Base-by-base conservation (phyloP, 1,284 basidiomycete genomes). In the Coriolopsis trogii region DNA sequence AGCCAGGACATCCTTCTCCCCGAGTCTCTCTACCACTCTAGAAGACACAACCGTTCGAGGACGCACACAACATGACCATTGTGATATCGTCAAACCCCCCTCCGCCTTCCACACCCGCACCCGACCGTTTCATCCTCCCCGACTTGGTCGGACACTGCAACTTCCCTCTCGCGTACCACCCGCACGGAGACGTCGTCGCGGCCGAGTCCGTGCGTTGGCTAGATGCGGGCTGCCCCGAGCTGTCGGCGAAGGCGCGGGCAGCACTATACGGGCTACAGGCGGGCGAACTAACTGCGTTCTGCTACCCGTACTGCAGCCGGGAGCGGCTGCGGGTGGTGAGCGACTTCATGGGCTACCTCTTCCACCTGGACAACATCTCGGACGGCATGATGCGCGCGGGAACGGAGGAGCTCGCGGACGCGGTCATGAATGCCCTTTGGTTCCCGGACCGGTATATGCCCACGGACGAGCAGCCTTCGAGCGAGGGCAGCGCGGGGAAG, bases 271-370 rank as follows among this genome's bases (percentile, higher is more conserved):
- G 81, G 16, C 71, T 87, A 38, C 79, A 83, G 57, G 84, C 83
- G 15, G 86, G 86, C 43, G 79, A 84, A 60, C 79, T 89, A 55
- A 81, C 85, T 18, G 82, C 84, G 1, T 78, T 73, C 63, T 85
- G 82, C 65, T 89, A 87, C 64, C 75, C 81, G 38, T 73, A 75
- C 28, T 73, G 80, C 28, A 66, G 78, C 16, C 64, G 74, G 34
- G 75, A 77, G 48, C 80, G 78, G 49, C 78, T 89, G 38, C 83
- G 85, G 28, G 78, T 86, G 54, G 76, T 84, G 37, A 67, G 67
- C 56, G 72, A 73, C 63, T 73, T 70, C 55, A 67, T 73, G 67
- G 68, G 69, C 56, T 71, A 66, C 48, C 67, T 73, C 37, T 73
- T 73, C 62, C 69, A 69, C 53, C 63, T 72, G 47, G 72, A 73